These are phyloP conservation scores for Metschnikowia anglica DNA, from an alignment of 805 yeast genomes.

Conservation along the genomic window DNA sequence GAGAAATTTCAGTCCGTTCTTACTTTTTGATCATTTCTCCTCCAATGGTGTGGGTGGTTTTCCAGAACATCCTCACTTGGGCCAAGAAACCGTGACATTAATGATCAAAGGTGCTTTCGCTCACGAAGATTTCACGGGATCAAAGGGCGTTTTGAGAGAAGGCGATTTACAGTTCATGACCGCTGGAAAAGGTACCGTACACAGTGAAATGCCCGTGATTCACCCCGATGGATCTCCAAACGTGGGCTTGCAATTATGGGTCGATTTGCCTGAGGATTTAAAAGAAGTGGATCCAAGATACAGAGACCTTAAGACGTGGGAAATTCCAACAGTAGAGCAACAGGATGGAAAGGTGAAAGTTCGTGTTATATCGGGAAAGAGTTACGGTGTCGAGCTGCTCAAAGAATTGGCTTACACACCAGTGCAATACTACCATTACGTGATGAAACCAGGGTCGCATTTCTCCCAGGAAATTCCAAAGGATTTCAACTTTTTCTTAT, in stretches of 20 bases:
- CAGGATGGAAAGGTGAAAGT: conserved; percentile 61
- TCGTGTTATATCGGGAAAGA: conserved; percentile 73
- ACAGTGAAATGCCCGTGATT: conserved; percentile 79
- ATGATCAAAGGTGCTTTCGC: conserved; percentile 65
- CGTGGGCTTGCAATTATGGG: conserved; percentile 78
- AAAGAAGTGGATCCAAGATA: conserved; percentile 61
- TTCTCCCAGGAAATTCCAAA: conserved; percentile 59
- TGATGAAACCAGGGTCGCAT: conserved; percentile 61
- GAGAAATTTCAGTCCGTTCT: conserved; percentile 78
- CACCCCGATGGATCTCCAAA: conserved; percentile 30
- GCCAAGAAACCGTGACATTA: conserved; percentile 78
- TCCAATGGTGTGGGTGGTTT: conserved; percentile 68
- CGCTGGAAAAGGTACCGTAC: conserved; percentile 85
- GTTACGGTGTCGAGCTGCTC: conserved; percentile 72
- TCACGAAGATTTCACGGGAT: conserved; percentile 85
- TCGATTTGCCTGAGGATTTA: conserved; percentile 21
- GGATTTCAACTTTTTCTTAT: conserved; percentile 67
- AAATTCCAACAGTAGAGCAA: conserved; percentile 68
- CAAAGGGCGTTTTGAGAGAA: conserved; percentile 69
- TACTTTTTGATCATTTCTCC: conserved; percentile 77
- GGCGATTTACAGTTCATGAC: conserved; percentile 95
- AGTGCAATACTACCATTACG: conserved; percentile 64
- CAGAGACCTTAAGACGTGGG: conserved; percentile 67
- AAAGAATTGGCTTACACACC: conserved; percentile 82
- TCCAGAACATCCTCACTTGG: conserved; percentile 83